Conservation (phyloP, 2,329 filamentous ascomycete species). For the Lecanicillium sp. region DNA sequence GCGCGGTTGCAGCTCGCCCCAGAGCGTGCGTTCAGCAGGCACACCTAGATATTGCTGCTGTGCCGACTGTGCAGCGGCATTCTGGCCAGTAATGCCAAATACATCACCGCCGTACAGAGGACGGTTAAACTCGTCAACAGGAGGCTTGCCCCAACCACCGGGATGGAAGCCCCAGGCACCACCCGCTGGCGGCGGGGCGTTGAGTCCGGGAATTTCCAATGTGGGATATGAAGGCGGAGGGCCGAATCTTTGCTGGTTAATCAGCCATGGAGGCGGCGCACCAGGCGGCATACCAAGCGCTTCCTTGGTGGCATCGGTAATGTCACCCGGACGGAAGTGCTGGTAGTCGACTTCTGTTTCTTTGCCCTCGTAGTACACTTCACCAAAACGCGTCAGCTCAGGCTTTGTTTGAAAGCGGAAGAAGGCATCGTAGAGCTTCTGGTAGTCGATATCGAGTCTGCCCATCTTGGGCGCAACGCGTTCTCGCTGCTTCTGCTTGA, state of each 20-base stretch:
- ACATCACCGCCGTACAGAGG: conserved; percentile 93
- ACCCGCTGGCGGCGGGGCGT: conserved; percentile 83
- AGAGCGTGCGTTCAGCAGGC: conserved; percentile 77
- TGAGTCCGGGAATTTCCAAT: conserved; percentile 90
- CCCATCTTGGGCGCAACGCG: conserved; percentile 94
- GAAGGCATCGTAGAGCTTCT: conserved; percentile 96
- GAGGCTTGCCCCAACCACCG: conserved; percentile 93
- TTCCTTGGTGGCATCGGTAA: conserved; percentile 84
- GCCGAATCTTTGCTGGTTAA: conserved; percentile 91
- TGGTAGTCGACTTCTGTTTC: conserved; percentile 94
- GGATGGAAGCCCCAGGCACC: conserved; percentile 93
- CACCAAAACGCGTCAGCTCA: conserved; percentile 85
- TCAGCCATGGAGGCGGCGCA: conserved; percentile 91
- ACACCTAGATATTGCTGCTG: conserved; percentile 50
- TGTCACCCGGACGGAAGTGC: conserved; percentile 81
- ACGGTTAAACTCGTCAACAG: conserved; percentile 86
- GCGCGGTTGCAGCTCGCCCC: conserved; percentile 84
- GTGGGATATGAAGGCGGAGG: conserved; percentile 92
- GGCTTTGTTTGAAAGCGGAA: conserved; percentile 98
- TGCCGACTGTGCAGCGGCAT: conserved; percentile 22
- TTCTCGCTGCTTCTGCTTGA: conserved; percentile 95
- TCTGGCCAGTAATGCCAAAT: conserved; percentile 63
- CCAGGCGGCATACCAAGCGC: conserved; percentile 90
- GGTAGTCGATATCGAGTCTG: conserved; percentile 96
- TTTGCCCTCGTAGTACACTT: conserved; percentile 99